Conservation (phyloP, 176 grass and related monocot genomes). For the Leersia perrieri region DNA sequence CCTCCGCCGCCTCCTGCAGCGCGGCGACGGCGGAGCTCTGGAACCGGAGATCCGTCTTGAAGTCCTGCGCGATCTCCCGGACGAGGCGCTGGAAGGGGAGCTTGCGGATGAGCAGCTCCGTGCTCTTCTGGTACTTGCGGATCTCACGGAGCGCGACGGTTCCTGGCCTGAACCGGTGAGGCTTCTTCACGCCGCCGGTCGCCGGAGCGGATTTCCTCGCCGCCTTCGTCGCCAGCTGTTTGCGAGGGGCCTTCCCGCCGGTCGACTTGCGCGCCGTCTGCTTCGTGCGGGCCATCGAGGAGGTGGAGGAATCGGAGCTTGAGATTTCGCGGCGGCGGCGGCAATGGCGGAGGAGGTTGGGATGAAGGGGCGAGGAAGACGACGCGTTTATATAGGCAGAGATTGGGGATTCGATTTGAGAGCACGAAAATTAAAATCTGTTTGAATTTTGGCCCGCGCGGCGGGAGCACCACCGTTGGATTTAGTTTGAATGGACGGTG, state of each 20-base stretch:
- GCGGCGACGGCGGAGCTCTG: slow-evolving; percentile 63
- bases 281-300: slow-evolving; percentile 72
- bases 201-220: slow-evolving; percentile 74
- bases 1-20: slow-evolving; percentile 67
- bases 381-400: neutral
- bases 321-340: neutral
- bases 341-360: neutral
- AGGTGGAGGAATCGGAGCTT: neutral
- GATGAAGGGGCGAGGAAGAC: neutral
- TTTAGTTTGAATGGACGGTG: neutral
- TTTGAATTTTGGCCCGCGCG: neutral
- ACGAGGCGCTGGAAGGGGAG: slow-evolving; percentile 70
- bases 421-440: neutral
- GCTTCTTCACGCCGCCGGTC: slow-evolving; percentile 90
- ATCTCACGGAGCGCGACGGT: slow-evolving; percentile 79
- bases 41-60: slow-evolving; percentile 81
- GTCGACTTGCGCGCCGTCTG: slow-evolving; percentile 86
- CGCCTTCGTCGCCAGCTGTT: slow-evolving; percentile 87
- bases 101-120: slow-evolving; percentile 82
- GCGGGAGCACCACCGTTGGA: neutral
- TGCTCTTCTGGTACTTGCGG: slow-evolving; percentile 92
- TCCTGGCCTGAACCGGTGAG: slow-evolving; percentile 57
- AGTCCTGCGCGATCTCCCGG: slow-evolving; percentile 75
- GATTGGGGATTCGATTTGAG: neutral
- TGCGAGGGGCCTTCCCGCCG: slow-evolving; percentile 72